Percentiles rank a stretch among this genome's conserved stretches.
These are phyloP conservation scores for Elsinoe batatas DNA, from an alignment of 2,329 filamentous ascomycete genomes.

Conservation along the genomic window DNA sequence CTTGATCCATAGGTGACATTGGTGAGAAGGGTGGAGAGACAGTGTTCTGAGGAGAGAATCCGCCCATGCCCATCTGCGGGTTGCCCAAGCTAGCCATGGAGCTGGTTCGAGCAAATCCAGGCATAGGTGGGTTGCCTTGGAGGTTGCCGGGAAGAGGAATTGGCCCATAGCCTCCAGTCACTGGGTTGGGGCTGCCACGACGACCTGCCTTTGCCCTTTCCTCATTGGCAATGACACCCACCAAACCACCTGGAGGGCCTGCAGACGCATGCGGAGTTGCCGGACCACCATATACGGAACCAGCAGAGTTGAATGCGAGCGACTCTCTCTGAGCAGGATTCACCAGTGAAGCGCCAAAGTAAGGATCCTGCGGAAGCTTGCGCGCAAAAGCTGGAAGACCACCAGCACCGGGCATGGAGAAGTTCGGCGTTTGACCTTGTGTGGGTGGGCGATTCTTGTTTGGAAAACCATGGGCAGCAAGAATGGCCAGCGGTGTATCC, in stretches of 20 bases:
- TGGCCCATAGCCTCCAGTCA: conserved; percentile 18
- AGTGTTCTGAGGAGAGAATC: neutral
- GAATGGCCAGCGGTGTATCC: conserved; percentile 74
- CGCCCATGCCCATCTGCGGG: conserved; percentile 20
- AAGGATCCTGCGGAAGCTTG: conserved; percentile 74
- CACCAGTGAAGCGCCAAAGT: conserved; percentile 67
- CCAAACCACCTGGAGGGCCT: conserved; percentile 63
- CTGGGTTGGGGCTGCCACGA: conserved; percentile 62
- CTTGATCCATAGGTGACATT: conserved; percentile 17
- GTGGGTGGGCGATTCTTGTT: conserved; percentile 65
- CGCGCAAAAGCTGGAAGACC: conserved; percentile 70
- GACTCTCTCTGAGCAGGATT: conserved; percentile 65
- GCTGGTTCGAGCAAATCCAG: conserved; percentile 21
- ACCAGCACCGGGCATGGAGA: conserved; percentile 39
- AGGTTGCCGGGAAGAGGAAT: conserved; percentile 26
- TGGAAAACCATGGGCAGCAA: conserved; percentile 83
- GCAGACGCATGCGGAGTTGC: conserved; percentile 18
- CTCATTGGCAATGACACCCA: conserved; percentile 80
- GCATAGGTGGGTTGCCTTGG: conserved; percentile 21
- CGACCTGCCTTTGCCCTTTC: conserved; percentile 69
- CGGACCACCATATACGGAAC: conserved; percentile 29
- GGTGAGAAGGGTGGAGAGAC: conserved; percentile 18
- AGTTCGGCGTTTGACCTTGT: conserved; percentile 37
- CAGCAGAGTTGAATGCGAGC: conserved; percentile 48
- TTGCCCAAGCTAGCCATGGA: conserved; percentile 25